Conservation (phyloP, 2,329 filamentous ascomycete species). For the Thielaviopsis punctulata region DNA sequence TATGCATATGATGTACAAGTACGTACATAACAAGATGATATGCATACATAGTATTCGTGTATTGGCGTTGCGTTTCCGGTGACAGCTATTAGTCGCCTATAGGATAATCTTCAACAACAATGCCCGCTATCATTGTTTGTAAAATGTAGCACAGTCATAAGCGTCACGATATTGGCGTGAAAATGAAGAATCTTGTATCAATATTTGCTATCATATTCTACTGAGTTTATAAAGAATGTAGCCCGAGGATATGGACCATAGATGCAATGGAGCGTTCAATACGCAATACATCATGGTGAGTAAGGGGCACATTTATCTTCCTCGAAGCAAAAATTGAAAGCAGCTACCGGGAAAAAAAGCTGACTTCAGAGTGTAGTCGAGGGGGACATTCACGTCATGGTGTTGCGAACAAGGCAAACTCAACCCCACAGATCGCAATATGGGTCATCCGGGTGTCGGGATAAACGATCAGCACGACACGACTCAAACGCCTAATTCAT, state of each 20-base stretch:
- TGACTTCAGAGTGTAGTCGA: constrained; percentile 74
- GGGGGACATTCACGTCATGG: constrained; percentile 20
- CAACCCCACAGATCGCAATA: background rate
- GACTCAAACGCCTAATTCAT: background rate
- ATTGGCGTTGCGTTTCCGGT: too few species aligned
- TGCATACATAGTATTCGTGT: too few species aligned
- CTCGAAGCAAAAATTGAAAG: constrained; percentile 73
- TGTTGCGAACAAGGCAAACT: background rate
- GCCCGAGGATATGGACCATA: constrained; percentile 56
- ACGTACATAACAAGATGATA: too few species aligned
- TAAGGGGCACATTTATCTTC: constrained; percentile 50
- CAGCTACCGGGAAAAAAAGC: constrained; percentile 47
- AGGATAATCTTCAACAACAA: too few species aligned
- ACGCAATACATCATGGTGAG: constrained; percentile 38
- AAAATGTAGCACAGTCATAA: too few species aligned
- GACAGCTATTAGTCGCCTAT: too few species aligned
- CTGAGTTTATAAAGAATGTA: constrained; percentile 28
- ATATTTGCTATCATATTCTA: too few species aligned
- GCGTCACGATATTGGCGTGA: too few species aligned
- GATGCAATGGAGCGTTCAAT: constrained; percentile 18
- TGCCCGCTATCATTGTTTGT: too few species aligned
- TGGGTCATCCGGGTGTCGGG: background rate
- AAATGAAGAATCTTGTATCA: too few species aligned
- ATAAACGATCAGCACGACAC: background rate
- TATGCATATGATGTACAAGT: too few species aligned